Evolutionary conservation across 2,329 filamentous ascomycete species (phyloP).

Genomic region (Neospermospora avenae): DNA sequence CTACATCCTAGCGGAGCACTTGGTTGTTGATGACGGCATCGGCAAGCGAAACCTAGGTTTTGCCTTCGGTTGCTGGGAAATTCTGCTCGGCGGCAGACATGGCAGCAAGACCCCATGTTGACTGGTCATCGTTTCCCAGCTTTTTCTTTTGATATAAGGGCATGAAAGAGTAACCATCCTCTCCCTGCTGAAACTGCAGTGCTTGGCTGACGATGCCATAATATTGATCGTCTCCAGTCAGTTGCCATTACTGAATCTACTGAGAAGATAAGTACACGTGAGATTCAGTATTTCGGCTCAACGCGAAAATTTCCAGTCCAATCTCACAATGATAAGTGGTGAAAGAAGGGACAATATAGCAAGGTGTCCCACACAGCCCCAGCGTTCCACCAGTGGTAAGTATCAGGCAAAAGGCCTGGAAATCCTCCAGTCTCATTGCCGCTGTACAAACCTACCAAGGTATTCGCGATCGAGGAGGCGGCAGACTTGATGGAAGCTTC

Average conservation of each 20-base stretch:
- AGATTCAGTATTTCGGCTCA: too few species aligned
- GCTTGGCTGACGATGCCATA: conserved; percentile 56
- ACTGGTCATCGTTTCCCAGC: conserved; percentile 68
- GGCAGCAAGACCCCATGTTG: conserved; percentile 66
- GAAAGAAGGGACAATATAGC: neutral
- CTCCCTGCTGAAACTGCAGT: conserved; percentile 57
- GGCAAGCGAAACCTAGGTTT: conserved; percentile 48
- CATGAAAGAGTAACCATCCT: conserved; percentile 53
- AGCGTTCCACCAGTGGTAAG: conserved; percentile 63
- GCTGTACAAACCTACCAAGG: conserved; percentile 21
- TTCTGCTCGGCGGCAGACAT: conserved; percentile 65
- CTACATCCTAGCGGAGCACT: conserved; percentile 62
- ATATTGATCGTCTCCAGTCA: conserved; percentile 60
- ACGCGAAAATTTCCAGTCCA: too few species aligned
- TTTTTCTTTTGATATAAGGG: conserved; percentile 56
- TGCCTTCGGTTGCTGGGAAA: conserved; percentile 55
- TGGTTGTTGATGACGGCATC: conserved; percentile 68
- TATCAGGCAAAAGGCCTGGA: conserved; percentile 17
- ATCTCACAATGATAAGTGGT: too few species aligned
- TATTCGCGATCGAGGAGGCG: conserved; percentile 21
- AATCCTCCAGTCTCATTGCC: conserved; percentile 20
- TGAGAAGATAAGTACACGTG: too few species aligned
- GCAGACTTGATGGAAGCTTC: conserved; percentile 28
- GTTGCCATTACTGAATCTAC: conserved; percentile 59
- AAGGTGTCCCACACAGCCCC: conserved; percentile 66